Percentiles rank a stretch among this genome's conserved stretches.
Conservation (phyloP, 208 protist genomes). For the Naegleria lovaniensis region DNA sequence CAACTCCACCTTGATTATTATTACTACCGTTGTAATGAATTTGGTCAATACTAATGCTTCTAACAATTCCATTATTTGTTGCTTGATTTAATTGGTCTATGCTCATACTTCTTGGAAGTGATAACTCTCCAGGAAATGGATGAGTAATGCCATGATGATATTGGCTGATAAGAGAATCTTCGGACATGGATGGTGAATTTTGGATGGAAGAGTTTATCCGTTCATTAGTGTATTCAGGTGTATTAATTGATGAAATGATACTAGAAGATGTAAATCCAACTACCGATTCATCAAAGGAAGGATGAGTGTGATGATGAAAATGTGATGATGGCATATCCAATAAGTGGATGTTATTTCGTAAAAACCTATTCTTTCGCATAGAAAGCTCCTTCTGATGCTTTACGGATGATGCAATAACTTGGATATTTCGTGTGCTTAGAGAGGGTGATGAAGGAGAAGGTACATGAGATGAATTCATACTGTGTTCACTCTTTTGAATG, state of each 20-base stretch:
- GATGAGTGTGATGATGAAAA: neutral
- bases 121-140: neutral
- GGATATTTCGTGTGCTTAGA: neutral
- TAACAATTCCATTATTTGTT: neutral
- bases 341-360: neutral
- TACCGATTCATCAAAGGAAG: too few relatives aligned
- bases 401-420: neutral
- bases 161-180: neutral
- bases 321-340: neutral
- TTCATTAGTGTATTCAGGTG: neutral
- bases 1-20: neutral
- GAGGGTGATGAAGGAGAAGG: neutral
- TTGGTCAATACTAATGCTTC: neutral
- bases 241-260: neutral
- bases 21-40: neutral
- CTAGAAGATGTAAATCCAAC: neutral
- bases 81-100: neutral
- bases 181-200: neutral
- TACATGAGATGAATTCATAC: neutral
- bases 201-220: neutral
- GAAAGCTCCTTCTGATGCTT: neutral
- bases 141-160: neutral
- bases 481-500: neutral
- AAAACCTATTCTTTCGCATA: neutral
- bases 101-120: neutral